Evolutionary conservation across 352 stramenopile species (phyloP), one percentile per base, ranked within the genome.

Genomic region (Phytophthora europaea): DNA sequence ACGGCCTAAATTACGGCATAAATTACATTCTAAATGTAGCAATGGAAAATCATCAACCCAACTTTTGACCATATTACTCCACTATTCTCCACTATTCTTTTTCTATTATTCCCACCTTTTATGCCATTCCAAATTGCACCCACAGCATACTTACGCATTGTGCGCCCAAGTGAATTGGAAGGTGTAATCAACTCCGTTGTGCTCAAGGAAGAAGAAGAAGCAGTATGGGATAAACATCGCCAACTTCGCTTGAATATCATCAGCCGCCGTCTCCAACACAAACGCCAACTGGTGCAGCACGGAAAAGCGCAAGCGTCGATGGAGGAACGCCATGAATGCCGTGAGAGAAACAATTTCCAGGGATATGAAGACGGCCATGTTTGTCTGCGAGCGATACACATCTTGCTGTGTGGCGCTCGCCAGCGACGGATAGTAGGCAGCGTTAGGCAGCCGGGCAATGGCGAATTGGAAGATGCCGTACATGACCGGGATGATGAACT

Each of bases 141-240:
- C 34, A 10, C 34, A 16, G 9, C 36, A 12, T 5, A 12, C 12
- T 6, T 18, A 40, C 34, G 34, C 34, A 10, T 16, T 45, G 38
- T 45, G 38, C 7, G 38, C 7, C 38, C 38, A 45, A 16, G 38
- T 45, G 38, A 45, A 78, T 50, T 51, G 20, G 54, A 79, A 78
- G 22, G 43, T 67, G 28, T 70, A 77, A 16, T 77, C 65, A 2
- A 71, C 71, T 65, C 70, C 62, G 16, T 78, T 72, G 55, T 81
- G 75, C 3, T 68, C 28, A 26, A 81, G 75, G 59, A 79, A 45
- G 61, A 81, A 79, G 61, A 72, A 68, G 33, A 81, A 75, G 34
- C 70, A 70, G 6, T 73, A 69, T 15, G 73, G 54, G 43, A 81
- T 76, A 26, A 71, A 80, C 34, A 66, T 69, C 26, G 52, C 57